phyloP scores from a whole-genome alignment of 75 land plant species.

The Cryptomeria japonica region DNA sequence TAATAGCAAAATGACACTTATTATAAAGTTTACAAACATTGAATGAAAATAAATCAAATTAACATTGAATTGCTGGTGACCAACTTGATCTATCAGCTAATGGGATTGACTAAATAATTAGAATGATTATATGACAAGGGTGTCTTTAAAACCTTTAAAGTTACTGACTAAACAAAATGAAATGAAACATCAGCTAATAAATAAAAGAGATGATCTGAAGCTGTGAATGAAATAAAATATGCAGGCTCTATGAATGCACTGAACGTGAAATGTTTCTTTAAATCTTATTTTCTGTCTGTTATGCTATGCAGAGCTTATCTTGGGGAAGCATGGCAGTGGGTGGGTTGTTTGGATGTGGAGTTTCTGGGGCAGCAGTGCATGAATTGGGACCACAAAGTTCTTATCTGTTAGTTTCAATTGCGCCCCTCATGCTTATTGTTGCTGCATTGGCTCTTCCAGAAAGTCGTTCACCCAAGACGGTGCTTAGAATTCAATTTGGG shows the following conservation, averaged over 20 bases:
- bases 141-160: not conserved
- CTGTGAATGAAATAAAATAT: not conserved
- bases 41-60: too few relatives aligned
- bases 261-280: not conserved
- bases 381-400: constrained; percentile 30
- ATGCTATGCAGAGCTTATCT: constrained; percentile 24
- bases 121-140: not conserved
- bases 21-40: too few relatives aligned
- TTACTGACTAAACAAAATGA: not conserved
- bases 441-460: constrained; percentile 35
- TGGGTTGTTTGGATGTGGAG: constrained; percentile 27
- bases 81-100: not conserved
- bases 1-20: too few relatives aligned
- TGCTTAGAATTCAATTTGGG: constrained; percentile 3
- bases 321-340: constrained; percentile 41
- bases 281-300: not conserved
- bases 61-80: not conserved
- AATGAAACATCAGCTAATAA: constrained; percentile 5
- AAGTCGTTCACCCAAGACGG: constrained; percentile 5
- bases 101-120: not conserved
- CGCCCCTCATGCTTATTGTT: constrained; percentile 28
- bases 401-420: constrained; percentile 23
- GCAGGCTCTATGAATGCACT: not conserved
- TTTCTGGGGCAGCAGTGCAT: constrained; percentile 36
- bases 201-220: not conserved